Percentiles rank a stretch among this genome's conserved stretches.
These are phyloP conservation scores for Ilyonectria robusta DNA, from an alignment of 2,329 filamentous ascomycete species.

Conservation along the genomic window DNA sequence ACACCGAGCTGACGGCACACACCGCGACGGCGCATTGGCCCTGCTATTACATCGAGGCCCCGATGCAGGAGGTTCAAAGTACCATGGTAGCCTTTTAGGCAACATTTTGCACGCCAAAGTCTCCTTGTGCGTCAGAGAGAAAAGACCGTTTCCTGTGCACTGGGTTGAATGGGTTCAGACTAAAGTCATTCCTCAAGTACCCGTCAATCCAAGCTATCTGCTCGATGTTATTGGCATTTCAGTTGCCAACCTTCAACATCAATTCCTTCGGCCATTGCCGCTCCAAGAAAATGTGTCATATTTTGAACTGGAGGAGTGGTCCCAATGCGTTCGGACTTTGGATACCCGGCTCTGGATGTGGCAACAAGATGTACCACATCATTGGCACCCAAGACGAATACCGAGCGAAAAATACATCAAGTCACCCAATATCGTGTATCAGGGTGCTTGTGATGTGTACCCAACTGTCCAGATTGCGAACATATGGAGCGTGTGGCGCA, in stretches of 20 bases:
- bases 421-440: background rate
- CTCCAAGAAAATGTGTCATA: background rate
- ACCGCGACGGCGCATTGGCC: conserved; percentile 30
- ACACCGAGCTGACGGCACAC: conserved; percentile 9
- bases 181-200: conserved; percentile 18
- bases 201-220: conserved; percentile 26
- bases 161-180: conserved; percentile 14
- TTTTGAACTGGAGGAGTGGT: conserved; percentile 3
- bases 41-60: conserved; percentile 20
- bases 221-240: conserved; percentile 32
- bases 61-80: background rate
- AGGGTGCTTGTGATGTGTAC: conserved; percentile 9
- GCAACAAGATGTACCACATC: background rate
- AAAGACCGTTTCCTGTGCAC: background rate
- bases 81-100: conserved; percentile 17
- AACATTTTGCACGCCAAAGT: conserved; percentile 35
- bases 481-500: conserved; percentile 38
- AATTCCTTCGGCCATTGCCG: background rate
- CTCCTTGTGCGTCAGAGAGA: conserved; percentile 14
- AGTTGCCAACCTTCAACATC: conserved; percentile 5
- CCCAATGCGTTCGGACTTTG: background rate
- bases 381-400: conserved; percentile 19
- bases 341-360: conserved; percentile 22
- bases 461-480: conserved; percentile 36
- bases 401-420: rapidly evolving